A percentile compares a stretch with the other conserved stretches of the same genome.
These are phyloP conservation scores for Fusarium cyanostomum DNA, from an alignment of 2,329 filamentous ascomycete genomes.

Conservation along the genomic window DNA sequence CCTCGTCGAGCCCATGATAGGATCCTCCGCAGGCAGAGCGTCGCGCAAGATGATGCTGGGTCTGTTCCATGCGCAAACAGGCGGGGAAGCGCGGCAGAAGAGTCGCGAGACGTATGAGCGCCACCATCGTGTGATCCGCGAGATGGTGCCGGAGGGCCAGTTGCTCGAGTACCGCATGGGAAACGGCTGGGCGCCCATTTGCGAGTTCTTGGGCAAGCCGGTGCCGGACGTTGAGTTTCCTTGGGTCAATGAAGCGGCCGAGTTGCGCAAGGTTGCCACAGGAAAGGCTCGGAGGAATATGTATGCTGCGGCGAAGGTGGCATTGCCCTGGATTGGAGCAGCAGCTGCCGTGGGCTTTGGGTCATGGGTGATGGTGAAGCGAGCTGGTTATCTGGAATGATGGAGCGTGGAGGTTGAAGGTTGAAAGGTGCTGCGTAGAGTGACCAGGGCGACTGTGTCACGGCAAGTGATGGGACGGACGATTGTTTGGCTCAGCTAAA, in stretches of 20 bases:
- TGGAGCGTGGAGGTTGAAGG: not conserved
- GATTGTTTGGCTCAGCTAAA: too few relatives aligned
- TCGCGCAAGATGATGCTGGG: constrained; percentile 44
- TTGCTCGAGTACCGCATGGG: constrained; percentile 47
- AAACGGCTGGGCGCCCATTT: constrained; percentile 51
- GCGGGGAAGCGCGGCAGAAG: constrained; percentile 36
- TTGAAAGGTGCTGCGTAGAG: not conserved
- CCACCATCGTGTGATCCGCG: constrained; percentile 44
- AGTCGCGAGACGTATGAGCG: constrained; percentile 41
- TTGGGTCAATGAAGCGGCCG: constrained; percentile 44
- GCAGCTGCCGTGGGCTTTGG: constrained; percentile 18
- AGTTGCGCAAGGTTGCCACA: constrained; percentile 17
- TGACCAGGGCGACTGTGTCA: not conserved
- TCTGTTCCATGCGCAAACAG: constrained; percentile 37
- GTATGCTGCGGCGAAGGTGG: constrained; percentile 1
- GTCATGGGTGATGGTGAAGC: constrained; percentile 13
- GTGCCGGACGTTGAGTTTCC: constrained; percentile 47
- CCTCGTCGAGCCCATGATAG: constrained; percentile 46
- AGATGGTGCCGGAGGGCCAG: constrained; percentile 38
- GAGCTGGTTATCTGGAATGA: not conserved
- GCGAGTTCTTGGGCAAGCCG: constrained; percentile 47
- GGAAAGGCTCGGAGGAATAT: constrained; percentile 19
- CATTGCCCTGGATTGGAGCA: constrained; percentile 31
- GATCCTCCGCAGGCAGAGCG: constrained; percentile 38
- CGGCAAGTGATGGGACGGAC: not conserved